Base-by-base conservation (phyloP, 2,329 filamentous ascomycete species). In the Pestalotiopsis sp. region DNA sequence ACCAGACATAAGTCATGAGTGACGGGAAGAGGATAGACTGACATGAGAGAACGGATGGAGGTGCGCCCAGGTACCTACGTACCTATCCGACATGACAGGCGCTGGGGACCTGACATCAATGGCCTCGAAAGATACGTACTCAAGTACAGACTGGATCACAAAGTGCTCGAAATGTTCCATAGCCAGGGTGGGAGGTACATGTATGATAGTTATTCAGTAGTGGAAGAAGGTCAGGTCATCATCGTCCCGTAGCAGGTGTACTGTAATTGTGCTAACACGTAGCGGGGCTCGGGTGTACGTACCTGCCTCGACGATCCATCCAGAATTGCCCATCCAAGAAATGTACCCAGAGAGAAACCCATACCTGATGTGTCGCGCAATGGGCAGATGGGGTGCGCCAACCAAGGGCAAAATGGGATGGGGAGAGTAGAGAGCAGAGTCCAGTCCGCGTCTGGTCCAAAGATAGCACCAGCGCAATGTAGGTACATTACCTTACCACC, bases 381-480 rank as follows among this genome's bases (percentile, higher is more conserved):
- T 25, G 57, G 14, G 38, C 4, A 36, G 27, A 20, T 61, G 59
- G 36, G 59, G 62, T 13, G 13, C 20, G 12, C 13, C 14, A 17
- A n/a, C n/a, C 60, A 23, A 40, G 25, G 31, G 38, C 25, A 45
- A n/a, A 14, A 14, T 14, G 31, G 38, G 36, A 38, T 40, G 31
- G 60, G 17, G 60, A 40, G 60, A n/a, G 25, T 23, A 36, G 31
- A 17, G 17, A 17, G 17, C 17, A 14, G 27, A 27, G 23, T 27
- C 59, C 36, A 61, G 56, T 63, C 58, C 57, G 57, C 38, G 57
- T 63, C 45, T 52, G 45, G 45, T 52, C 59, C 66, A 61, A 67
- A 67, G 59, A 67, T 67, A 67, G 66, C 41, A 67, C 31, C 36
- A 52, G 17, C 17, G 45, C 45, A 41, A 17, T 49, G 41, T 14